These are phyloP conservation scores for Vitis hybrid DNA, from an alignment of 177 flowering plant species.

Conservation along the genomic window DNA sequence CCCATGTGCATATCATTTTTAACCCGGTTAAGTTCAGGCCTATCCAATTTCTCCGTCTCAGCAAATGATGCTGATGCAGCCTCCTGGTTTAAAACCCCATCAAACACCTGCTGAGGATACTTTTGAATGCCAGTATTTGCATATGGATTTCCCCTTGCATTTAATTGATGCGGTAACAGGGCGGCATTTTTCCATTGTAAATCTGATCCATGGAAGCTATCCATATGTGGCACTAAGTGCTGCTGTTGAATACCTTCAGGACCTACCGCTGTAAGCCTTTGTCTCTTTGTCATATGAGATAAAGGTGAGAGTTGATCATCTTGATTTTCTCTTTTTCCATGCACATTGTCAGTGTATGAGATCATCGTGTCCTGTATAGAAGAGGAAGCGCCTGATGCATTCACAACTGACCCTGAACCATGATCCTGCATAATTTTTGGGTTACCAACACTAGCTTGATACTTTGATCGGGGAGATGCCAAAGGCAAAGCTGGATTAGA, in stretches of 20 bases:
- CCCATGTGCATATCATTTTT: slow-evolving; percentile 40
- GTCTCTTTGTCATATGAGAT: slow-evolving; percentile 53
- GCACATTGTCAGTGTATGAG: slow-evolving; percentile 55
- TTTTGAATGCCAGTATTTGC: slow-evolving; percentile 50
- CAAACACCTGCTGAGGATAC: slow-evolving; percentile 57
- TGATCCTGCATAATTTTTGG: slow-evolving; percentile 56
- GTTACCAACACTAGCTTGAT: slow-evolving; percentile 42
- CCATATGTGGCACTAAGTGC: slow-evolving; percentile 46
- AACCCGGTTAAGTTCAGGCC: slow-evolving; percentile 35
- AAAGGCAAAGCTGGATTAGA: slow-evolving; percentile 41
- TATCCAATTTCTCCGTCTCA: slow-evolving; percentile 61
- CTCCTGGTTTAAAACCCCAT: slow-evolving; percentile 65
- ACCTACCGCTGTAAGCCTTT: slow-evolving; percentile 41
- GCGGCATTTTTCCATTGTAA: slow-evolving; percentile 63
- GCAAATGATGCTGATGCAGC: slow-evolving; percentile 36
- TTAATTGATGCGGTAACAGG: slow-evolving; percentile 53
- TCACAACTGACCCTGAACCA: slow-evolving; percentile 39
- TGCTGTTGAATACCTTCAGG: slow-evolving; percentile 61
- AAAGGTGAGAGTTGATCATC: slow-evolving; percentile 58
- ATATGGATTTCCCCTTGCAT: slow-evolving; percentile 60
- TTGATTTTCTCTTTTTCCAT: slow-evolving; percentile 70
- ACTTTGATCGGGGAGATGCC: slow-evolving; percentile 43
- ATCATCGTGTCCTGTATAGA: slow-evolving; percentile 60
- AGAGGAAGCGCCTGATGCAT: slow-evolving; percentile 42
- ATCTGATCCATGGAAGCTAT: slow-evolving; percentile 58